Conservation (phyloP, 2,329 filamentous ascomycete species). For the Corynespora cassiicola region DNA sequence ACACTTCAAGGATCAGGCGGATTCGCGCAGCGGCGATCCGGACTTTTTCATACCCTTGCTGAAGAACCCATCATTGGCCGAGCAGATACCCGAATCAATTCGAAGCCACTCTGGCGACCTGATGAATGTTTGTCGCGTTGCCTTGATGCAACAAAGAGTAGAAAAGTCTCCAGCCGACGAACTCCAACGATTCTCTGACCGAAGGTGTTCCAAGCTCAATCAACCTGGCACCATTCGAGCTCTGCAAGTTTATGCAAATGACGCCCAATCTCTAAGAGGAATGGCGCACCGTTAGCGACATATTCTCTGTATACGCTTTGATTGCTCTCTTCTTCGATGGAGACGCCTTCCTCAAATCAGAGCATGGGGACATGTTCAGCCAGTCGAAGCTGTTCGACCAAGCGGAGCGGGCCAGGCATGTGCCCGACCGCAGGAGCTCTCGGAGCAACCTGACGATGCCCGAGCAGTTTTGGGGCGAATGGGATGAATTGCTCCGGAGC, state of each 20-base stretch:
- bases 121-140: too few relatives aligned
- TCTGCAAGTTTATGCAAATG: conserved; percentile 27
- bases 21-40: background rate
- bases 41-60: conserved; percentile 24
- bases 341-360: conserved; percentile 44
- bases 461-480: conserved; percentile 47
- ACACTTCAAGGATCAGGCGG: conserved; percentile 11
- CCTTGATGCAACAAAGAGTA: too few relatives aligned
- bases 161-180: too few relatives aligned
- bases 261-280: conserved; percentile 21
- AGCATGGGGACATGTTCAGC: conserved; percentile 41
- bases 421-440: conserved; percentile 47
- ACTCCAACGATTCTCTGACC: too few relatives aligned
- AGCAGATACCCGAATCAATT: conserved; percentile 14
- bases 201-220: too few relatives aligned
- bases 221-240: conserved; percentile 25
- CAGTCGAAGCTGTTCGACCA: conserved; percentile 50
- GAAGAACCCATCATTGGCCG: conserved; percentile 10
- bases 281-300: conserved; percentile 27
- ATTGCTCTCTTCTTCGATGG: conserved; percentile 28
- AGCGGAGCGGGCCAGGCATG: conserved; percentile 44
- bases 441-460: conserved; percentile 47
- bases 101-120: conserved; percentile 16
- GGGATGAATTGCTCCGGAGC: conserved; percentile 32
- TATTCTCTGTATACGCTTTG: conserved; percentile 26